Evolutionary conservation across 805 yeast genomes (phyloP), one percentile per base, ranked within the genome.

Genomic region (Lipomyces japonicus): DNA sequence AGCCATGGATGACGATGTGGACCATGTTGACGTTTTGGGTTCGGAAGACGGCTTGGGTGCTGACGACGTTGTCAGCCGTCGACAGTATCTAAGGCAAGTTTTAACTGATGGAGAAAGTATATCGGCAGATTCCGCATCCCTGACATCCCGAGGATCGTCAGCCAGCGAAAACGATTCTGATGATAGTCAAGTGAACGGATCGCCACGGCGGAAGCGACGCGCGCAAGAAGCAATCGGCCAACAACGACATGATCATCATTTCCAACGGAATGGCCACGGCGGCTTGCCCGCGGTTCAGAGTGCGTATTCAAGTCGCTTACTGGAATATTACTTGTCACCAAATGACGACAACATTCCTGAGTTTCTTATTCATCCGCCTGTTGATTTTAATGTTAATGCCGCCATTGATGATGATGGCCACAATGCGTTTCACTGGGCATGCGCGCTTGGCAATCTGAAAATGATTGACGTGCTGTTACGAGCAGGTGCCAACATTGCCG

Each of bases 401-500:
- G 81, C 88, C 3, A 86, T 93, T 23, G 98, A 93, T 65, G 90
- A 86, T 51, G 97, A 93, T 63, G 95, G 96, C 1, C 95, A 93
- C 64, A 86, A 96, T 0, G 84, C 95, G 1, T 81, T 93, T 59
- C 98, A 93, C 68, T 93, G 97, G 97, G 95, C 97, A 0, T 88
- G 97, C 53, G 85, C 97, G 0, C 88, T 93, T 78, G 98, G 97
- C 2, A 86, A 83, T 64, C 68, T 84, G 30, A 77, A 76, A 41
- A 81, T 90, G 68, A 81, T 87, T 48, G 93, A 84, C 58, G 77
- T 89, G 12, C 73, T 93, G 37, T 69, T 87, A 26, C 74, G 80
- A 25, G 79, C 83, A 35, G 95, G 96, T 3, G 93, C 95, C 2
- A 78, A 82, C 68, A 76, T 79, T 48, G 68, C 75, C 40, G 73